These are phyloP conservation scores for Lactarius sanguifluus DNA, from an alignment of 768 basidiomycete species.

Conservation along the genomic window DNA sequence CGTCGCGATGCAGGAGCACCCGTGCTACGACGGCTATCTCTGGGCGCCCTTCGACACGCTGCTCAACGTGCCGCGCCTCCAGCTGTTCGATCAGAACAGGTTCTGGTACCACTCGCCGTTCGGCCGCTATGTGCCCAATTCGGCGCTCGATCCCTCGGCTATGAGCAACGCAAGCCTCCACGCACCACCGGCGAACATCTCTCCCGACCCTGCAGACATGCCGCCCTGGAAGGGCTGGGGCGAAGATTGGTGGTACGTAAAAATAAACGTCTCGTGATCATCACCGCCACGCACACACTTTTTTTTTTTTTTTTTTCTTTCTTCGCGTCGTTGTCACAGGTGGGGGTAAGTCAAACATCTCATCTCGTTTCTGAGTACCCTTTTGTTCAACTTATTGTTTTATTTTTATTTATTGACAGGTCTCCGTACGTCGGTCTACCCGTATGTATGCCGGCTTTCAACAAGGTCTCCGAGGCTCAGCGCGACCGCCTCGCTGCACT, in stretches of 20 bases:
- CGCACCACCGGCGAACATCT: slow-evolving; percentile 43
- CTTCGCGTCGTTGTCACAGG: slow-evolving; percentile 5
- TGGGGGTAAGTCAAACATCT: slow-evolving; percentile 28
- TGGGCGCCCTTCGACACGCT: slow-evolving; percentile 55
- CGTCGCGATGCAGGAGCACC: slow-evolving; percentile 44
- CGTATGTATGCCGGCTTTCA: slow-evolving; percentile 46
- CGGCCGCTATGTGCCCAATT: slow-evolving; percentile 44
- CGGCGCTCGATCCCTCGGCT: slow-evolving; percentile 33
- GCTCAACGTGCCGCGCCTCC: slow-evolving; percentile 49
- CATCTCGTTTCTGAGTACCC: neutral
- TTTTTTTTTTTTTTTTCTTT: neutral
- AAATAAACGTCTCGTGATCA: neutral
- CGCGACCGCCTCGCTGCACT: slow-evolving; percentile 41
- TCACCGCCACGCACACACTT: neutral
- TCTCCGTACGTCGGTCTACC: slow-evolving; percentile 47
- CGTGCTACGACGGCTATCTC: slow-evolving; percentile 51
- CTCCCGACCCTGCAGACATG: slow-evolving; percentile 44
- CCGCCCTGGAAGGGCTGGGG: slow-evolving; percentile 45
- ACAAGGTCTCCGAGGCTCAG: slow-evolving; percentile 38
- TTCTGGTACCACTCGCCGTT: slow-evolving; percentile 56
- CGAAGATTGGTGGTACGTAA: slow-evolving; percentile 45
- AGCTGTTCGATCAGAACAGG: slow-evolving; percentile 45
- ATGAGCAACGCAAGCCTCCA: slow-evolving; percentile 34
- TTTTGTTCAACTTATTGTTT: neutral
- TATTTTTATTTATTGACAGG: slow-evolving; percentile 29